phyloP scores from a whole-genome alignment of 1,284 basidiomycete species.

The Mycena sp. region DNA sequence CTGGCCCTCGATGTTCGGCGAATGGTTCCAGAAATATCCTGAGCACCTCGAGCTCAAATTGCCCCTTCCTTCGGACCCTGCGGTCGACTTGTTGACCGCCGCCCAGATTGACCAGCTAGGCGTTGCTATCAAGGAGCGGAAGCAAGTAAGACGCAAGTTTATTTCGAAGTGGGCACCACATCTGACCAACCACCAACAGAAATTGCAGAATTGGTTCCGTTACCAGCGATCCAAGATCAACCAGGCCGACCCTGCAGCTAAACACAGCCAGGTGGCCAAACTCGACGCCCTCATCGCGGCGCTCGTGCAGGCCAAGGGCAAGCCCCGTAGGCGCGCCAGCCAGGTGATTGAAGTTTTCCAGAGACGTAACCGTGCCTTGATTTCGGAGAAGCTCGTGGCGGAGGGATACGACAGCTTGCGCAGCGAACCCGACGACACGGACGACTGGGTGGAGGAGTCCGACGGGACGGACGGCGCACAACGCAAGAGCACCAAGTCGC shows the following conservation, averaged over 20 bases:
- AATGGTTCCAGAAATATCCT: not conserved
- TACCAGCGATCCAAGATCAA: slow-evolving; percentile 8
- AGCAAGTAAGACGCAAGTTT: not conserved
- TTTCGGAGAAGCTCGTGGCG: not conserved
- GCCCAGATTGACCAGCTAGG: not conserved
- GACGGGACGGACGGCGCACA: not conserved
- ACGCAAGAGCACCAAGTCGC: not conserved
- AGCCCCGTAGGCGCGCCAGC: slow-evolving; percentile 3
- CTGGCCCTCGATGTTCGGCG: slow-evolving; percentile 4
- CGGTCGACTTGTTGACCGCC: not conserved
- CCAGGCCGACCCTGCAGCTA: not conserved
- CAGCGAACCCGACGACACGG: not conserved
- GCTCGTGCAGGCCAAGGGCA: not conserved
- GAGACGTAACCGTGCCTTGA: not conserved
- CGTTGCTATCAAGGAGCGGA: not conserved
- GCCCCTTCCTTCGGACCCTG: not conserved
- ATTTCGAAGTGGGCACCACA: not conserved
- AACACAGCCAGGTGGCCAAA: too few relatives aligned
- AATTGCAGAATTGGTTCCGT: slow-evolving; percentile 19
- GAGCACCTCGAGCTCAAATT: not conserved
- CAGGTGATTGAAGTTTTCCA: slow-evolving; percentile 20
- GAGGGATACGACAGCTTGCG: slow-evolving; percentile 1
- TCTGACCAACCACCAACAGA: not conserved
- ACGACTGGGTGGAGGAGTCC: not conserved
- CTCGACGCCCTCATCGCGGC: not conserved